These are phyloP conservation scores for Nannochloropsis oceanica DNA, from an alignment of 108 stramenopile species.

Conservation along the genomic window DNA sequence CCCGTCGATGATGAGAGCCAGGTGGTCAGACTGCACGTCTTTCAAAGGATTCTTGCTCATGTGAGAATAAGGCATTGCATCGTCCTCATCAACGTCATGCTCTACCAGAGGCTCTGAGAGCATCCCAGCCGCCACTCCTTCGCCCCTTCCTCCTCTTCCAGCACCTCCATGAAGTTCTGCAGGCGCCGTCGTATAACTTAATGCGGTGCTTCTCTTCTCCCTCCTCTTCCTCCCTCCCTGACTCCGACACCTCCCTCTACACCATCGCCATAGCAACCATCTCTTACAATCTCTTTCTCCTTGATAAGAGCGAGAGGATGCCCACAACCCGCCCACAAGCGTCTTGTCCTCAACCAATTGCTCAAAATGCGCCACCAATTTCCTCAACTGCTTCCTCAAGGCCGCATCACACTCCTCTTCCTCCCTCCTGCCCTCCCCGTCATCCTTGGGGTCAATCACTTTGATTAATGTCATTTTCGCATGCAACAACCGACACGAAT, in stretches of 20 bases:
- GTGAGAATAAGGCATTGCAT: neutral
- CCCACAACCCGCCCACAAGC: neutral
- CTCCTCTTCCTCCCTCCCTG: neutral
- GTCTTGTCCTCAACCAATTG: slow-evolving; percentile 9
- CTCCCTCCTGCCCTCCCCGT: neutral
- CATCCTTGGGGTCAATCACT: slow-evolving; percentile 34
- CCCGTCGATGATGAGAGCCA: slow-evolving; percentile 32
- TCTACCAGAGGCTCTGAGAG: slow-evolving; percentile 9
- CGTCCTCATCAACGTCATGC: neutral
- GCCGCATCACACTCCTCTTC: neutral
- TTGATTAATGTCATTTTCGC: slow-evolving; percentile 77
- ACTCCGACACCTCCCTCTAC: neutral
- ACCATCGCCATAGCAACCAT: neutral
- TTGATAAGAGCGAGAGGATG: neutral
- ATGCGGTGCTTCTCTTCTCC: neutral
- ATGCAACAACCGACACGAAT: slow-evolving; percentile 50
- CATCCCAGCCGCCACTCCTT: neutral
- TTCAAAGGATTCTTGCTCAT: neutral
- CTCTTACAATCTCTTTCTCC: neutral
- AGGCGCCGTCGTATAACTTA: neutral
- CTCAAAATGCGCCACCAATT: slow-evolving; percentile 11
- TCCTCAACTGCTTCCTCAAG: slow-evolving; percentile 2
- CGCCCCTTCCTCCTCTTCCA: slow-evolving; percentile 1
- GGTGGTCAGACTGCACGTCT: slow-evolving; percentile 13
- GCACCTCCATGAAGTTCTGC: too few relatives aligned